Percentiles rank a stretch among this genome's conserved stretches.
These are phyloP conservation scores for Naganishia antarctica DNA, from an alignment of 768 basidiomycete species.

Conservation along the genomic window DNA sequence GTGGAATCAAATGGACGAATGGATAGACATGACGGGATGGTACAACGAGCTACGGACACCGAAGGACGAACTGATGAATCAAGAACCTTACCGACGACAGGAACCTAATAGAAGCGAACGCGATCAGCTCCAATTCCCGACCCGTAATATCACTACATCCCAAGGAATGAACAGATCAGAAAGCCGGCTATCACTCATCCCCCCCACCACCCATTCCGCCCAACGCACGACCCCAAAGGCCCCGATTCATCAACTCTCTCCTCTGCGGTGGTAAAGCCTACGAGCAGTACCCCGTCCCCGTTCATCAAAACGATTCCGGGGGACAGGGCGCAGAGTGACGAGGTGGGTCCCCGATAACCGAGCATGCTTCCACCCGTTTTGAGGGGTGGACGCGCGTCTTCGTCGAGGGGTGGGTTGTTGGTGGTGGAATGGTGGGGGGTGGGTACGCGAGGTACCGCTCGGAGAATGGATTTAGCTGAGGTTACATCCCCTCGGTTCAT, in stretches of 20 bases:
- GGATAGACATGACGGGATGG: no score
- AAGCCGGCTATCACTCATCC: constrained; percentile 22
- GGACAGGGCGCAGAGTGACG: constrained; percentile 1
- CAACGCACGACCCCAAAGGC: constrained; percentile 1
- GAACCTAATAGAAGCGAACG: neutral
- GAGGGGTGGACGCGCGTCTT: constrained; percentile 9
- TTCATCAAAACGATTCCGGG: constrained; percentile 22
- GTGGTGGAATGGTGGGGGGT: constrained; percentile 6
- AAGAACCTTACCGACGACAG: no score
- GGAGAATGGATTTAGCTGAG: constrained; percentile 24
- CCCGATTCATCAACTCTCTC: constrained; percentile 17
- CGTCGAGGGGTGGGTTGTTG: neutral
- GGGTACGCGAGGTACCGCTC: constrained; percentile 22
- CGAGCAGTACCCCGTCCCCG: constrained; percentile 11
- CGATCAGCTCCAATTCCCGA: neutral
- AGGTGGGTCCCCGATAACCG: constrained; percentile 21
- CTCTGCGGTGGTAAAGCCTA: neutral
- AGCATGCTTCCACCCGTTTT: neutral
- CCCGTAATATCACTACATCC: neutral
- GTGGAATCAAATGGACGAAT: no score
- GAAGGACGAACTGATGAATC: no score
- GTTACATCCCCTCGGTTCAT: constrained; percentile 19
- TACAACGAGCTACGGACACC: no score
- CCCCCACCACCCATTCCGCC: neutral
- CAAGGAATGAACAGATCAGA: constrained; percentile 20